Conservation (phyloP, 2,329 filamentous ascomycete species). For the Graphiopsis chlorocephala region DNA sequence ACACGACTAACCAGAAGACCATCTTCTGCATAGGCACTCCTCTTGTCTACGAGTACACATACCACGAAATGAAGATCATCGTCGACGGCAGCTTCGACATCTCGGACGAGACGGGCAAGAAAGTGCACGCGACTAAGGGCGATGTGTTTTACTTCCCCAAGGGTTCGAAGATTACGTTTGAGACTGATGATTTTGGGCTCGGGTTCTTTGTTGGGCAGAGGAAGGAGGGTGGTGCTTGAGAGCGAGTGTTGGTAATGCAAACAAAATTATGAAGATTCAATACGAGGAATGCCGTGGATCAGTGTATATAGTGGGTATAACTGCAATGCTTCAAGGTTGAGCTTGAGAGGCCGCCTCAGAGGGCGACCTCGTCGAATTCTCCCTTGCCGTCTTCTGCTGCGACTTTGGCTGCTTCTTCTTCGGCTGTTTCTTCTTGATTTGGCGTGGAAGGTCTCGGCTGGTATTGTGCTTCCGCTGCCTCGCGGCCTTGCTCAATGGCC, state of each 20-base stretch:
- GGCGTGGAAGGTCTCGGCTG: conserved; percentile 14
- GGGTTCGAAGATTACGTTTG: conserved; percentile 64
- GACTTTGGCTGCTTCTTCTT: conserved; percentile 12
- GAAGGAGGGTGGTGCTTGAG: conserved; percentile 27
- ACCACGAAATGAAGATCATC: conserved; percentile 74
- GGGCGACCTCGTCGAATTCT: conserved; percentile 30
- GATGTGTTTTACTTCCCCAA: conserved; percentile 70
- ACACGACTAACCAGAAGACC: not conserved
- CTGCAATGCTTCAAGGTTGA: not conserved
- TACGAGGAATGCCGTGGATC: not conserved
- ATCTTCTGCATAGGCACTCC: conserved; percentile 48
- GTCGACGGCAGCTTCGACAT: conserved; percentile 66
- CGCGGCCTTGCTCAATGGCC: conserved; percentile 26
- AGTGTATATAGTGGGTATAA: not conserved
- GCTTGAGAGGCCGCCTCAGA: conserved; percentile 2
- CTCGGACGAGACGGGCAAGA: conserved; percentile 60
- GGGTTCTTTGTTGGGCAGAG: conserved; percentile 29
- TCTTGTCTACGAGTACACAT: conserved; percentile 66
- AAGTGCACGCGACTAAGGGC: conserved; percentile 58
- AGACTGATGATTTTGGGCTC: conserved; percentile 30
- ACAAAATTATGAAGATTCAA: not conserved
- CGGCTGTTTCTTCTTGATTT: conserved; percentile 21
- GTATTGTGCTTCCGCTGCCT: conserved; percentile 17
- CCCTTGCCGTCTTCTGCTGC: conserved; percentile 24
- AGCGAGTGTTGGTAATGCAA: not conserved